A percentile compares a stretch with the other conserved stretches of the same genome.
Conservation (phyloP, 2,329 filamentous ascomycete species). For the Xylaria sp. region DNA sequence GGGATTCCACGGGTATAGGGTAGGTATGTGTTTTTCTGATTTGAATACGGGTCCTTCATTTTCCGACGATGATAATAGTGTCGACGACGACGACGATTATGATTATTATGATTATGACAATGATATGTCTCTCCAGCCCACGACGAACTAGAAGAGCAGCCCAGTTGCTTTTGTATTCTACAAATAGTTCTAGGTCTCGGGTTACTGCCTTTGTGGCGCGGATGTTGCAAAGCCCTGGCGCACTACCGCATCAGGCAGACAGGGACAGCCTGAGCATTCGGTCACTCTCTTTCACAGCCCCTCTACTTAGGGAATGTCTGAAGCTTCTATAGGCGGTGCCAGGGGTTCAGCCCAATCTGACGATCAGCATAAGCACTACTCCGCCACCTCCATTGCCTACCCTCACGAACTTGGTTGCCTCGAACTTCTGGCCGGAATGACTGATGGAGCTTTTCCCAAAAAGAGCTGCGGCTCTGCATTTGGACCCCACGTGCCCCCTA, state of each 20-base stretch:
- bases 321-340: neutral
- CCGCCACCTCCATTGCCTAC: constrained; percentile 18
- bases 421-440: neutral
- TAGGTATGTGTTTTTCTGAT: constrained; percentile 30
- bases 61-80: neutral
- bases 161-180: constrained; percentile 21
- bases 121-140: constrained; percentile 1
- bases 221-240: constrained; percentile 15
- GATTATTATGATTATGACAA: constrained; percentile 3
- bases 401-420: constrained; percentile 14
- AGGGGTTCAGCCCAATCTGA: neutral
- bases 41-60: constrained; percentile 30
- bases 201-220: constrained; percentile 6
- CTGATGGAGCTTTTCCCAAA: neutral
- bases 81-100: too few species aligned
- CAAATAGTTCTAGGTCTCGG: neutral
- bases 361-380: constrained; percentile 17
- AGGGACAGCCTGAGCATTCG: constrained; percentile 7
- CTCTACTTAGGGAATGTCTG: too few species aligned
- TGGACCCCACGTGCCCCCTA: neutral
- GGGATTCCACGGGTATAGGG: constrained; percentile 31
- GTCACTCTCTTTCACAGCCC: constrained; percentile 19
- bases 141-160: neutral
- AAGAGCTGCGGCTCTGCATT: neutral
- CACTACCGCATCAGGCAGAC: neutral